These are phyloP conservation scores for Cordyceps cateniannulata DNA, from an alignment of 2,329 filamentous ascomycete genomes.

Conservation along the genomic window DNA sequence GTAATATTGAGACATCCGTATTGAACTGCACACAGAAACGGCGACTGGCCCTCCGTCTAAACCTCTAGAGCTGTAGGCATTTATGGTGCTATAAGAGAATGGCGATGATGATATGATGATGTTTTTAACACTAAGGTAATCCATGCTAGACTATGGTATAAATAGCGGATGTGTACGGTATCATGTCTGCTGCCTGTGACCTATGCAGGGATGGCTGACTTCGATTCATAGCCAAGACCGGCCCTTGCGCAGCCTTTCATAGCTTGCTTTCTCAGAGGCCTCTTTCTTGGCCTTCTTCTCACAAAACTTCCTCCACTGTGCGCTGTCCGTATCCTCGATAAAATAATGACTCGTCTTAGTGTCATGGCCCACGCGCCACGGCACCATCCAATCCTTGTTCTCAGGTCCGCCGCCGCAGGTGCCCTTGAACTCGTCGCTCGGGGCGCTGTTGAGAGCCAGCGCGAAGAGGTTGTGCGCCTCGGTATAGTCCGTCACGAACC, in stretches of 20 bases:
- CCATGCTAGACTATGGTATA: too few relatives aligned
- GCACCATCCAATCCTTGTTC: conserved; percentile 30
- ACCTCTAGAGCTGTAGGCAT: too few relatives aligned
- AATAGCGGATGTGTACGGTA: too few relatives aligned
- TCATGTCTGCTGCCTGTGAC: too few relatives aligned
- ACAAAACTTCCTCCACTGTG: neutral
- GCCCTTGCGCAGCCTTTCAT: neutral
- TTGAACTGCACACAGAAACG: too few relatives aligned
- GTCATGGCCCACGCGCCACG: conserved; percentile 36
- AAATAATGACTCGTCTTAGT: conserved; percentile 35
- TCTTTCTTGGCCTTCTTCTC: neutral
- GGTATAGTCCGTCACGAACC: conserved; percentile 70
- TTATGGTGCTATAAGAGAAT: too few relatives aligned
- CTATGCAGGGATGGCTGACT: too few relatives aligned
- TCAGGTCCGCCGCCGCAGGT: conserved; percentile 33
- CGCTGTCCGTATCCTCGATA: conserved; percentile 31
- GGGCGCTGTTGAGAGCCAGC: conserved; percentile 57
- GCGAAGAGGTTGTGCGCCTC: conserved; percentile 72
- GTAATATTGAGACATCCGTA: too few relatives aligned
- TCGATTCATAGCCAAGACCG: too few relatives aligned
- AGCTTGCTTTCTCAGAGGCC: neutral
- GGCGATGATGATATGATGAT: too few relatives aligned
- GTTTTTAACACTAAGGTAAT: too few relatives aligned
- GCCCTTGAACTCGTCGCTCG: conserved; percentile 29
- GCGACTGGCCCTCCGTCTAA: too few relatives aligned